Evolutionary conservation across 305 asterid species (phyloP).

Genomic region (Fraxinus baroniana): DNA sequence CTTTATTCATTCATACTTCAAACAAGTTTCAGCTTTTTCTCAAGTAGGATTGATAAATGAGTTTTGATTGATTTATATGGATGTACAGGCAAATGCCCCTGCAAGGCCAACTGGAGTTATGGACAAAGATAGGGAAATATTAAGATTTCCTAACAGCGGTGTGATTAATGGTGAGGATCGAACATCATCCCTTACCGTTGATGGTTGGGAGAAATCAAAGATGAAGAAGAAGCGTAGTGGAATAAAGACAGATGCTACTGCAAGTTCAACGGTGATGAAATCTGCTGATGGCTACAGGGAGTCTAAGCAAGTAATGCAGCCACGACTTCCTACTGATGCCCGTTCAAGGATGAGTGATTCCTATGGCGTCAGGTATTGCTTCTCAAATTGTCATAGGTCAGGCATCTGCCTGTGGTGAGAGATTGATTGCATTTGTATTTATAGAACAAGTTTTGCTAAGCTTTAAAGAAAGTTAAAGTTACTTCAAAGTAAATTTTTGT

Average conservation of each 20-base stretch:
- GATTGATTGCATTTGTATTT: neutral
- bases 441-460: neutral
- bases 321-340: constrained; percentile 59
- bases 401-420: neutral
- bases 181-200: constrained; percentile 51
- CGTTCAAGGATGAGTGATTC: constrained; percentile 66
- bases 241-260: constrained; percentile 64
- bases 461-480: neutral
- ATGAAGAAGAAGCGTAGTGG: constrained; percentile 92
- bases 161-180: constrained; percentile 63
- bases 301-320: constrained; percentile 68
- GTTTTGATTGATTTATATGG: constrained; percentile 50
- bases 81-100: constrained; percentile 53
- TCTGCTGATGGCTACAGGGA: constrained; percentile 68
- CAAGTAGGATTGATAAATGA: constrained; percentile 26
- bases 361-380: constrained; percentile 69
- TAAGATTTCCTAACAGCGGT: constrained; percentile 52
- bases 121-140: constrained; percentile 70
- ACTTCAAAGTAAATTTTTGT: neutral
- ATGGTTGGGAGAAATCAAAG: constrained; percentile 91
- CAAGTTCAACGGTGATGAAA: constrained; percentile 47
- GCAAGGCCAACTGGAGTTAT: constrained; percentile 55
- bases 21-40: constrained; percentile 1
- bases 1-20: neutral
- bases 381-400: constrained; percentile 4